Evolutionary conservation across 2,329 filamentous ascomycete species (phyloP), one percentile per base, ranked within the genome.

Genomic region (Xylariales sp.): DNA sequence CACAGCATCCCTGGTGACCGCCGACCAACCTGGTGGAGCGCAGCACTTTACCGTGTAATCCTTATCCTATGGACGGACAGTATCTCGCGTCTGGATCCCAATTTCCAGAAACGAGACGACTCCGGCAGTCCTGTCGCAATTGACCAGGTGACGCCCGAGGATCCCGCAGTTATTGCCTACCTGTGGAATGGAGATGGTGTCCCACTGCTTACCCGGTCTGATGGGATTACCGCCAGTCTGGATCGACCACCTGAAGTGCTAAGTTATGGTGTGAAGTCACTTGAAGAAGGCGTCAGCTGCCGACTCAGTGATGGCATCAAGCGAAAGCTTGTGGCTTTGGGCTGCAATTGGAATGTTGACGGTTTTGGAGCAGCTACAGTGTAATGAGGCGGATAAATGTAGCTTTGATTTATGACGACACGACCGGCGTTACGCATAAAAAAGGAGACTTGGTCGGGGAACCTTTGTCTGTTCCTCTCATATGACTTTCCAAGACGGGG

Each of bases 11-110:
- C 77, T 2, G 63, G 65, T 21, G 73, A 78, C 36, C 68, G 75
- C 3, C 73, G 80, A 16, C 83, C 83, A 5, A 75, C 73, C 27
- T 88, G 83, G 83, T 87, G 82, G 82, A 67, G 79, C n/a, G 76
- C 73, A 2, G 82, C 81, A 3, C 65, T 86, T 29, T 86, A 87
- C 56, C 78, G 84, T n/a, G 81, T 73, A 2, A 72, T 72, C 4
- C 63, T 84, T 42, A 73, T 81, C 29, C 64, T 83, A 3, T 84
- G 80, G 80, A 69, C 73, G 3, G 77, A 84, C 50, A 76, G 78
- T 50, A 60, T 83, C 42, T 68, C 65, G 5, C 69, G 71, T 43
- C 66, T 73, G 44, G 71, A 79, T 44, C 54, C 48, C 19, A 58
- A 50, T 48, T 63, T 67, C 48, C 60, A 63, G 45, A 55, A 54